Percentiles rank a stretch among this genome's conserved stretches.
Evolutionary conservation across 345 rosid genomes (phyloP).

Genomic region (Ceriops decandra): DNA sequence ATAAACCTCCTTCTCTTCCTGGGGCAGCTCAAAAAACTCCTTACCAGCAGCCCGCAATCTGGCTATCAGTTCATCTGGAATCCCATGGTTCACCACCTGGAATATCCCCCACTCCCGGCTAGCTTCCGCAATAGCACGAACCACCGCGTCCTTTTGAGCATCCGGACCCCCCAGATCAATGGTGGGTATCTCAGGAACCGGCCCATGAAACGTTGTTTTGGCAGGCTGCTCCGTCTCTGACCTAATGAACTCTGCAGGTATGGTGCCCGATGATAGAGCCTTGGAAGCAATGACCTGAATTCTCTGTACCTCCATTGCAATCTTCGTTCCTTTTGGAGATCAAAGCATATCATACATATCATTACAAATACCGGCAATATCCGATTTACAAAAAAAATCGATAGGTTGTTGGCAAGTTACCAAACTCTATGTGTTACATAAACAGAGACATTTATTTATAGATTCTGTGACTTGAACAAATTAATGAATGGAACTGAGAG

Average conservation of each 20-base stretch:
- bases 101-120: conserved; percentile 59
- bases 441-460: too few species aligned
- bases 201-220: conserved; percentile 52
- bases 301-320: not conserved
- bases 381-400: too few species aligned
- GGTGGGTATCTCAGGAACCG: conserved; percentile 41
- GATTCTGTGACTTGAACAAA: too few species aligned
- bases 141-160: conserved; percentile 24
- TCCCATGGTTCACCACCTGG: conserved; percentile 61
- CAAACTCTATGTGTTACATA: too few species aligned
- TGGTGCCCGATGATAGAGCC: conserved; percentile 20
- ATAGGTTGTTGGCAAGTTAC: too few species aligned
- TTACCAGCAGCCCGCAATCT: conserved; percentile 52
- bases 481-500: too few species aligned
- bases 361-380: too few species aligned
- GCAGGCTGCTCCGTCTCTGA: conserved; percentile 67
- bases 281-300: conserved; percentile 8
- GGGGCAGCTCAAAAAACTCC: conserved; percentile 65
- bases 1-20: conserved; percentile 52
- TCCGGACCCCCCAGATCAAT: conserved; percentile 35
- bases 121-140: conserved; percentile 29
- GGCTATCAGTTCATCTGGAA: conserved; percentile 40
- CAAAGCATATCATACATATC: too few species aligned
- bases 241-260: conserved; percentile 66
- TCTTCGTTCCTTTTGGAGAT: not conserved